Evolutionary conservation across 2,329 filamentous ascomycete species (phyloP), one percentile per base, ranked within the genome.

Genomic region (Epicoccum sorghinum): DNA sequence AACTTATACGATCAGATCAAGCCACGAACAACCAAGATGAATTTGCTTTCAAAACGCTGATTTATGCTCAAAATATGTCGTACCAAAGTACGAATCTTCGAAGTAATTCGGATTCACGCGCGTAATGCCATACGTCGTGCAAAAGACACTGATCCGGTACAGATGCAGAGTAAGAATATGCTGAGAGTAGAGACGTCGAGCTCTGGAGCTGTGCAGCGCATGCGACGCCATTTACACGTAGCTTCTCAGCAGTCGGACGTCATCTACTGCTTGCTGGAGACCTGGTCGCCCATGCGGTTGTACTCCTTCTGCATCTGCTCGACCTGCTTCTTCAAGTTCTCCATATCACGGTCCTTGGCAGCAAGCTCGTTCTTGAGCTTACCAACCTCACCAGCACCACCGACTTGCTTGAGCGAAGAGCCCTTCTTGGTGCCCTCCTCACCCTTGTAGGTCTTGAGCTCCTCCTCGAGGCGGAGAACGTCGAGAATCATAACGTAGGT

Each of bases 401-500:
- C 90, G 48, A 88, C 86, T 51, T 86, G 82, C 57, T 86, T 86
- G 48, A 95, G 81, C 66, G 86, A 84, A 58, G 84, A 83, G 70
- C 90, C 82, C 81, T 91, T 90, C 64, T 82, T 82, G 57, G 61
- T 67, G 42, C 79, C 80, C 54, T 82, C 76, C 71, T 86, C 81
- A 43, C 88, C 88, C 82, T 96, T 91, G 75, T 90, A 88, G 61
- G 85, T 80, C 83, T 91, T 93, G 74, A 97, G 80, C 80, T 91
- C 90, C 79, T 96, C 91, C 82, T 99, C 93, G 48, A 99, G 89
- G 60, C 91, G 86, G 71, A 97, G 89, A 46, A 90, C 86, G 68
- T 97, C 93, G 63, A 96, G 85, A 71, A 97, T 96, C 90, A 98
- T 93, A 72, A 89, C 90, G 82, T 98, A 99, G 73, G 95, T 99